Evolutionary conservation across 2,329 filamentous ascomycete species (phyloP), one percentile per base, ranked within the genome.

Genomic region (Penicillium sp.): DNA sequence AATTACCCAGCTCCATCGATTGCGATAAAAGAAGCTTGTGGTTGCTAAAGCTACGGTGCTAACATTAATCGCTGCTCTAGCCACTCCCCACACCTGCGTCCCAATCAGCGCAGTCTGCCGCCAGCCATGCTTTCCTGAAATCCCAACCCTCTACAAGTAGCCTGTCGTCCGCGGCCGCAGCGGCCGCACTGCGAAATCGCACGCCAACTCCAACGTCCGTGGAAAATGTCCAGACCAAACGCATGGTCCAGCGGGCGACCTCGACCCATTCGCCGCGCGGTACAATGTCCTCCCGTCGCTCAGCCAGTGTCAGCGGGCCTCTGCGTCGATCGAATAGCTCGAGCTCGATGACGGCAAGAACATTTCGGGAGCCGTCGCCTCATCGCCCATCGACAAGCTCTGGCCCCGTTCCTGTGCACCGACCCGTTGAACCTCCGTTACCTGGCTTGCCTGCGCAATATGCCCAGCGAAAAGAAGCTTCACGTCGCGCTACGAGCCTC

Each of bases 331-430:
- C 82, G 35, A 82, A 80, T 53, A 95, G 92, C 74, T 83, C 83
- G 26, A 83, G 86, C 22, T 96, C 92, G 48, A 96, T 97, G 92
- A 88, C 85, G 27, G 89, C 93, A 71, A 85, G 93, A 55, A 92
- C 91, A 1, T 96, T 97, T 73, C 86, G 92, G 63, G 89, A 88
- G 12, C 85, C 87, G 3, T 95, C 87, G 4, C 90, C 82, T 57
- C 68, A 65, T 53, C 73, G 74, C 33, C 69, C 73, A 27, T 65
- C 69, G 42, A 72, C 79, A 71, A 74, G 73, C 69, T 79, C 80
- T 53, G 69, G 73, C 54, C 73, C 73, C 46, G 70, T 73, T 69
- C 69, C 75, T 44, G 75, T 25, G 9, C 43, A 56, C 7, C 18
- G 23, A 7, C 56, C 73, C 43, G 71, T 76, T 48, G 77, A 83